Evolutionary conservation across 306 rosid genomes (phyloP).

Genomic region (Prosopis cineraria): DNA sequence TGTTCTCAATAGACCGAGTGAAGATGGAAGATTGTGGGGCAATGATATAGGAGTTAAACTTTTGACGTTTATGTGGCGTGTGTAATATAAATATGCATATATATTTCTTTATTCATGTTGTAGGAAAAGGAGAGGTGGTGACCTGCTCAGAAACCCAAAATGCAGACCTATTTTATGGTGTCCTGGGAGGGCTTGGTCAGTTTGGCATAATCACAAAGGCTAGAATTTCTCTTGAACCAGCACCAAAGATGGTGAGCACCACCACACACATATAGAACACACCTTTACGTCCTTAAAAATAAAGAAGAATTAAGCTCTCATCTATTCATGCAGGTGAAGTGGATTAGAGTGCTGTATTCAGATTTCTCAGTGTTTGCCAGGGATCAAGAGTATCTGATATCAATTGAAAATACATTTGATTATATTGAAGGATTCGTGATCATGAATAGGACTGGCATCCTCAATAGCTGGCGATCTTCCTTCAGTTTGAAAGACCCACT

Average conservation of each 20-base stretch:
- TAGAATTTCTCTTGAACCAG: slow-evolving; percentile 83
- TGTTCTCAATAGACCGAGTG: not conserved
- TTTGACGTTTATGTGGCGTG: slow-evolving; percentile 3
- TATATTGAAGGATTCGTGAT: slow-evolving; percentile 91
- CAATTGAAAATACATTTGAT: slow-evolving; percentile 69
- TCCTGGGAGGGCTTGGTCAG: slow-evolving; percentile 97
- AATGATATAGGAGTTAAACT: not conserved
- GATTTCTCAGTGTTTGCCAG: slow-evolving; percentile 67
- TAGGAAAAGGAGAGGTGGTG: slow-evolving; percentile 90
- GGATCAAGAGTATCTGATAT: slow-evolving; percentile 87
- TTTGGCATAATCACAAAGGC: slow-evolving; percentile 94
- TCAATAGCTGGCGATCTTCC: slow-evolving; percentile 88
- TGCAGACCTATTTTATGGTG: slow-evolving; percentile 79
- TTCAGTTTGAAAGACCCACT: slow-evolving; percentile 75
- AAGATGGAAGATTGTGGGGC: slow-evolving; percentile 1
- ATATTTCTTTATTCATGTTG: slow-evolving; percentile 26
- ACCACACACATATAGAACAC: not conserved
- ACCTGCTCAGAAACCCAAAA: slow-evolving; percentile 71
- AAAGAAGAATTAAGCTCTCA: slow-evolving; percentile 1
- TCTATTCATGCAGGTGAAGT: slow-evolving; percentile 66
- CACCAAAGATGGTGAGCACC: slow-evolving; percentile 72
- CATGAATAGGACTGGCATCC: slow-evolving; percentile 74
- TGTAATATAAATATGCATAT: not conserved
- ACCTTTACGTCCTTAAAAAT: not conserved
- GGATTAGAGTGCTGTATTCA: slow-evolving; percentile 91